Evolutionary conservation across 805 yeast species (phyloP), one percentile per base, ranked within the genome.

Genomic region (Cyberlindnera saturnus): DNA sequence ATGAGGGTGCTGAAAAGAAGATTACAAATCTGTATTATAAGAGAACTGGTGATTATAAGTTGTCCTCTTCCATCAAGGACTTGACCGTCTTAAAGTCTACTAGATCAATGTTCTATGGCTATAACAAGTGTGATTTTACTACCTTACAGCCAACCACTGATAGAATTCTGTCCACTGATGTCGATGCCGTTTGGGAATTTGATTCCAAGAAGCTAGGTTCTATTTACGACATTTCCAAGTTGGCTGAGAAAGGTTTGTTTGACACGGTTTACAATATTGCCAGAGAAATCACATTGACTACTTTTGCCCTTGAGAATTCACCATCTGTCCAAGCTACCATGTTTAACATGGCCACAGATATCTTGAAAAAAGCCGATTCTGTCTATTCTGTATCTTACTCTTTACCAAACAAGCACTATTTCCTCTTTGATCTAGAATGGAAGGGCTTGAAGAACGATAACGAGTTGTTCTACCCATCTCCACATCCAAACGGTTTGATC

Each of bases 241-340:
- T 73, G 11, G 82, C 86, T n/a, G 75, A 75, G 51, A 62, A 68
- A 17, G 86, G 82, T 14, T 63, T 74, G 33, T 86, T 88, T 57
- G 95, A 88, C 65, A 42, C 60, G 9, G 75, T 84, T 29, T 86
- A 74, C 63, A 61, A 69, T n/a, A 58, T 62, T 13, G 93, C 87
- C 16, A 75, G 87, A 56, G 70, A 69, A 33, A 74, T 77, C 56
- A 88, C 96, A 1, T 73, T 89, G 56, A 82, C 79, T 42, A 72
- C 74, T 46, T 90, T 90, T 65, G 96, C 96, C 15, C 63, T 75
- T 40, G 96, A 90, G 65, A 79, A 86, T 64, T 86, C 96, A 9
- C 79, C 96, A n/a, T 85, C 95, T 20, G 97, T 90, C 38, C 97
- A 90, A 70, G 96, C 96, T 37, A 90, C 96, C 46, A 91, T 90